Conservation (phyloP, 495 filamentous ascomycete species). For the Daldinia loculata region DNA sequence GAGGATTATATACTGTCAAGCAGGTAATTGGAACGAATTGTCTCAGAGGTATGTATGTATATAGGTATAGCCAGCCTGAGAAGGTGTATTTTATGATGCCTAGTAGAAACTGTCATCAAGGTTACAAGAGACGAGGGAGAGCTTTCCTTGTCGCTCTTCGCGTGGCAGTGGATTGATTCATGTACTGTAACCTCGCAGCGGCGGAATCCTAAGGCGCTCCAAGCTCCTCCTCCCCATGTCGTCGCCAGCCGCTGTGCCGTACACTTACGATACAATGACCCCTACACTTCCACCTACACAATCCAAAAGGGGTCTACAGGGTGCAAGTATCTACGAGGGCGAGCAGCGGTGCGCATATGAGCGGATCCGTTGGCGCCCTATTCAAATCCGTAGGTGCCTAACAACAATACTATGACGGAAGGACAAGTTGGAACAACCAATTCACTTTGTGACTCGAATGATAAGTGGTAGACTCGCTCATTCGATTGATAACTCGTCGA, state of each 20-base stretch:
- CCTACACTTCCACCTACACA: conserved; percentile 13
- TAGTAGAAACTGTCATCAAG: conserved; percentile 11
- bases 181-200: conserved; percentile 37
- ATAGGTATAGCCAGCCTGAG: background rate
- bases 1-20: conserved; percentile 28
- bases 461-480: conserved; percentile 18
- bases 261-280: conserved; percentile 11
- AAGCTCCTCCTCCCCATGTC: conserved; percentile 15
- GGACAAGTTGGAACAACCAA: conserved; percentile 31
- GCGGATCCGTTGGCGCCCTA: conserved; percentile 38
- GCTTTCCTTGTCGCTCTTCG: conserved; percentile 31
- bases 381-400: conserved; percentile 37
- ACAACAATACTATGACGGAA: conserved; percentile 35
- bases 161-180: conserved; percentile 45
- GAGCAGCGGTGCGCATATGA: conserved; percentile 28
- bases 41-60: conserved; percentile 2
- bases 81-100: conserved; percentile 5
- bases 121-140: conserved; percentile 11
- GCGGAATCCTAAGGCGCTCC: conserved; percentile 29
- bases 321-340: conserved; percentile 13
- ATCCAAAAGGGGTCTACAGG: conserved; percentile 23
- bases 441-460: conserved; percentile 32
- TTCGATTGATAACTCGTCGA: conserved; percentile 31
- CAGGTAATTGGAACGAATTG: conserved; percentile 26
- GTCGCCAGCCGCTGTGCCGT: conserved; percentile 19